phyloP scores from a whole-genome alignment of 2,329 filamentous ascomycete species.

The Dactylellina drechsleri region DNA sequence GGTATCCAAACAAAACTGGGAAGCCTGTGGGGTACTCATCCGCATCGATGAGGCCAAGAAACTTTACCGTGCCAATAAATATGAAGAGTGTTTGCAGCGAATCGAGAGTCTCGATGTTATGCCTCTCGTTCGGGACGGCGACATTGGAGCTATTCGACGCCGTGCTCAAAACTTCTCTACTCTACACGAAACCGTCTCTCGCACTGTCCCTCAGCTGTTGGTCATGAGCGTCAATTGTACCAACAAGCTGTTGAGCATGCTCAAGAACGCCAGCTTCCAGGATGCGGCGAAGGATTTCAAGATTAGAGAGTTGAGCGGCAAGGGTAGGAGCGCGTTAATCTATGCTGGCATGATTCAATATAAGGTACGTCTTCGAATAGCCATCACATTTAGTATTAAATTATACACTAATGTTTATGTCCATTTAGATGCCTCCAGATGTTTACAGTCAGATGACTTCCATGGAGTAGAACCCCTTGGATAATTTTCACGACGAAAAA shows the following conservation, averaged over 20 bases:
- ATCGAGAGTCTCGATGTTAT: slow-evolving; percentile 81
- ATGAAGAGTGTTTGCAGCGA: slow-evolving; percentile 72
- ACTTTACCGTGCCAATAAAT: slow-evolving; percentile 69
- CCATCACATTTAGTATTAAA: background rate
- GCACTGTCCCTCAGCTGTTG: slow-evolving; percentile 88
- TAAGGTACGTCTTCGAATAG: slow-evolving; percentile 50
- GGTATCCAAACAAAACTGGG: slow-evolving; percentile 69
- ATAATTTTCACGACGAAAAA: background rate
- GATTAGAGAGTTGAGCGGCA: slow-evolving; percentile 56
- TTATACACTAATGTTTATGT: slow-evolving; percentile 19
- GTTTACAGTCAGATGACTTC: slow-evolving; percentile 54
- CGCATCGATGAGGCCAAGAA: slow-evolving; percentile 71
- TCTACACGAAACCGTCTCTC: slow-evolving; percentile 81
- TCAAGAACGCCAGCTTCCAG: slow-evolving; percentile 76
- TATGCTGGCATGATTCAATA: slow-evolving; percentile 59
- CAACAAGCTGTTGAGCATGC: slow-evolving; percentile 77
- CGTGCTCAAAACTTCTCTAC: slow-evolving; percentile 82
- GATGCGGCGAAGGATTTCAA: slow-evolving; percentile 58
- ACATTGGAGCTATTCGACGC: slow-evolving; percentile 80
- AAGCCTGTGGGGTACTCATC: slow-evolving; percentile 70
- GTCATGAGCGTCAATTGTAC: slow-evolving; percentile 94
- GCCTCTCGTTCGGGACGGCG: slow-evolving; percentile 77
- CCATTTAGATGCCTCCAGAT: slow-evolving; percentile 49
- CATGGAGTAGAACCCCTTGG: slow-evolving; percentile 42
- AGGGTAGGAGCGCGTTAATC: slow-evolving; percentile 58